Conservation (phyloP, 176 grass and related monocot species). For the Lolium multiflorum region DNA sequence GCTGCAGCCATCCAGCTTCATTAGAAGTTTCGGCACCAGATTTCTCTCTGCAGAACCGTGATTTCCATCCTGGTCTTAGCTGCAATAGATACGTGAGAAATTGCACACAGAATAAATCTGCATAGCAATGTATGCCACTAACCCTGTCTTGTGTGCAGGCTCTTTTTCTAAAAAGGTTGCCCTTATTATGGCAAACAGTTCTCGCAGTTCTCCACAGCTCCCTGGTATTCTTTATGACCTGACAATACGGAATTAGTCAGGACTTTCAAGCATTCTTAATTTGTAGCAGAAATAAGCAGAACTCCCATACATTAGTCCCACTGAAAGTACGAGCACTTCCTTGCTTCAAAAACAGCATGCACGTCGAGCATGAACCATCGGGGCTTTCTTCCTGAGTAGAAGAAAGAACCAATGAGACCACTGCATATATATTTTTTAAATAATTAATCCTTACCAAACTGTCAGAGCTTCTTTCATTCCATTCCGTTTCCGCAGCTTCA, state of each 20-base stretch:
- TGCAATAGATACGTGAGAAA: slow-evolving; percentile 33
- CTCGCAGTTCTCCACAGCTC: slow-evolving; percentile 46
- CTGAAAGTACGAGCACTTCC: not conserved
- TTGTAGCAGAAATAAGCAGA: not conserved
- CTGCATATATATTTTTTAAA: not conserved
- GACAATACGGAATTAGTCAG: not conserved
- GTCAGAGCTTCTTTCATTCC: slow-evolving; percentile 13
- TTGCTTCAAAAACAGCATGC: not conserved
- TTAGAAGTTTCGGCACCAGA: slow-evolving; percentile 33
- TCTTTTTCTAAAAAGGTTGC: slow-evolving; percentile 42
- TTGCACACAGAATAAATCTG: not conserved
- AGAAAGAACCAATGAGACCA: slow-evolving; percentile 10
- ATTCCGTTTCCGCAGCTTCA: slow-evolving; percentile 37
- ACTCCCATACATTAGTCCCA: slow-evolving; percentile 40
- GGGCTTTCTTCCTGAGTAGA: slow-evolving; percentile 31
- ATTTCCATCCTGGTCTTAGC: slow-evolving; percentile 59
- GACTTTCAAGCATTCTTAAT: not conserved
- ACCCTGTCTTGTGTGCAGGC: slow-evolving; percentile 36
- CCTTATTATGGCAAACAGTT: slow-evolving; percentile 42
- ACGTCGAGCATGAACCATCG: not conserved
- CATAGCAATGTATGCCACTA: not conserved
- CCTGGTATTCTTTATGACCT: slow-evolving; percentile 34
- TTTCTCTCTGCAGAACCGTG: slow-evolving; percentile 60
- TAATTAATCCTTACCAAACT: slow-evolving; percentile 14
- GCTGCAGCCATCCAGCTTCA: slow-evolving; percentile 44